Conservation (phyloP, 2,329 filamentous ascomycete species). For the Talaromyces sp. region DNA sequence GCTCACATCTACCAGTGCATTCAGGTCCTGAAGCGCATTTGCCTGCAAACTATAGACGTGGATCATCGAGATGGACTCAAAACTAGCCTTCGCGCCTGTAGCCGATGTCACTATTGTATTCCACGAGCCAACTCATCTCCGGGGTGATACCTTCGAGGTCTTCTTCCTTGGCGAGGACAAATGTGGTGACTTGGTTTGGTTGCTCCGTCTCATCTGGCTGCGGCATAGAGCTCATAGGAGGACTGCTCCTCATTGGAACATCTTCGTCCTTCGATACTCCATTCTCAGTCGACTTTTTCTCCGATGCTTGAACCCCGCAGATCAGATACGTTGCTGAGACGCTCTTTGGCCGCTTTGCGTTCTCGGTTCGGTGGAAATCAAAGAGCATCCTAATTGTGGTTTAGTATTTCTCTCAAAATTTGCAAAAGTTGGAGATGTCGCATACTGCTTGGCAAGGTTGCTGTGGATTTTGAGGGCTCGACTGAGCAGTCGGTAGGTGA, state of each 20-base stretch:
- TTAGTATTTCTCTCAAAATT: conserved; percentile 4
- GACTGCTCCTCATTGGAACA: conserved; percentile 57
- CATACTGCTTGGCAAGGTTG: conserved; percentile 82
- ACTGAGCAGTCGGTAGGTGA: conserved; percentile 82
- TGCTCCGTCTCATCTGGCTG: conserved; percentile 43
- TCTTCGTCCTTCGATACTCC: conserved; percentile 42
- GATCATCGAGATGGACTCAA: conserved; percentile 68
- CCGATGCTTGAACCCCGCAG: conserved; percentile 57
- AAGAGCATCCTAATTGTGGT: conserved; percentile 63
- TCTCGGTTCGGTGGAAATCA: conserved; percentile 76
- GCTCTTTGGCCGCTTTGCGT: conserved; percentile 63
- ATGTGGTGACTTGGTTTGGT: conserved; percentile 48
- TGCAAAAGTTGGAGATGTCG: background rate
- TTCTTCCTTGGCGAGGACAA: conserved; percentile 68
- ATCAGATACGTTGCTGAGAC: conserved; percentile 93
- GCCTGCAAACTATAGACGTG: conserved; percentile 83
- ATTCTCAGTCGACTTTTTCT: conserved; percentile 30
- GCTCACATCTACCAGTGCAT: conserved; percentile 64
- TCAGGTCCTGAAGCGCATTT: conserved; percentile 63
- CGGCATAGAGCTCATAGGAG: conserved; percentile 61
- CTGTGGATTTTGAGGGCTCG: conserved; percentile 76
- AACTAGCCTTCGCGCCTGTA: conserved; percentile 60
- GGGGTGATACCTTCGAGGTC: conserved; percentile 56
- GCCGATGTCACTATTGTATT: background rate
- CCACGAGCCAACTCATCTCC: background rate